Evolutionary conservation across 805 yeast species (phyloP), one percentile per base, ranked within the genome.

Genomic region (Pichia paraexigua): DNA sequence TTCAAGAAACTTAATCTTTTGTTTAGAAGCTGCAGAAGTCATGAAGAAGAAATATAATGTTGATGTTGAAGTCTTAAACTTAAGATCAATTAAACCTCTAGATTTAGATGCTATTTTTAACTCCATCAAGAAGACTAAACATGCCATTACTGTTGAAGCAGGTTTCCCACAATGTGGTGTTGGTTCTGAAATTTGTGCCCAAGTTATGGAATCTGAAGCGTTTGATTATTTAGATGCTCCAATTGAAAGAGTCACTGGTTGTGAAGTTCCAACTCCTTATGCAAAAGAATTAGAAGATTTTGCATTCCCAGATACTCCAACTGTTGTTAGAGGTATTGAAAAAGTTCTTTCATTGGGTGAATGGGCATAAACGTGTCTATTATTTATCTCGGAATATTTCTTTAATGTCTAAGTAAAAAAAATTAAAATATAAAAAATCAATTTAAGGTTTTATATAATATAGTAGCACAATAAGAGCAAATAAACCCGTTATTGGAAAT

Each of bases 261-360:
- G 98, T 68, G 99, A 94, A 76, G 97, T 91, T 32, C 99, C 99
- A 72, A 94, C 99, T 61, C 99, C 99, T 59, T 94, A 94, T 69
- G 96, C 97, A 63, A 81, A 83, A 72, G 91, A 85, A 75, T 80
- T 94, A 69, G 99, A 94, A 82, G 95, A 87, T 75, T 87, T 94
- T 68, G 97, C 98, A 51, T 94, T 94, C 97, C 99, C 99, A 72
- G 96, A 91, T 70, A 78, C 87, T 51, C 92, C 87, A 66, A 81
- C 90, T 59, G 87, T 94, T 63, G 80, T 87, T 67, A 85, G 90
- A 79, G 97, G 90, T 60, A 78, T 79, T 60, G 87, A 83, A 74
- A 85, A 85, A 71, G 91, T 84, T 45, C 76, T 87, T 71, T 81
- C 88, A 49, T 75, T 85, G 55, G 69, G 69, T 55, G 70, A 65